Evolutionary conservation across 2,329 filamentous ascomycete genomes (phyloP).

Genomic region (Xylaria sp.): DNA sequence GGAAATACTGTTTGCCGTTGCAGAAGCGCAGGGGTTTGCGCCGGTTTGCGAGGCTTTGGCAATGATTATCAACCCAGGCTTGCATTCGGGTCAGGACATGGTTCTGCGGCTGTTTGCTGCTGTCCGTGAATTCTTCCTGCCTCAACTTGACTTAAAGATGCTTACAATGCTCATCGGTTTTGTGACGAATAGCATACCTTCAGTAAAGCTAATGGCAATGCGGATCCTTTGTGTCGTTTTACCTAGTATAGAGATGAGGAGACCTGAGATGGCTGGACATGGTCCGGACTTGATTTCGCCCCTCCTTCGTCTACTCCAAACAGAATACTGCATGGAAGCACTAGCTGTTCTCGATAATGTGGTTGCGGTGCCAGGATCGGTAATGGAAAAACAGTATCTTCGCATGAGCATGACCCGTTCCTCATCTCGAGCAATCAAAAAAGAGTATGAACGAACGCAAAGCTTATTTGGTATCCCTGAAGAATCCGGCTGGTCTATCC

Average conservation of each 20-base stretch:
- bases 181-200: constrained; percentile 84
- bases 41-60: constrained; percentile 72
- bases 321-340: constrained; percentile 91
- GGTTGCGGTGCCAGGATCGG: constrained; percentile 89
- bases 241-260: constrained; percentile 90
- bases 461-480: constrained; percentile 97
- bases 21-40: constrained; percentile 72
- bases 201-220: constrained; percentile 95
- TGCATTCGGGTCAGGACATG: constrained; percentile 75
- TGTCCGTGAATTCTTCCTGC: constrained; percentile 79
- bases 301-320: constrained; percentile 84
- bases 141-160: constrained; percentile 80
- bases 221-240: constrained; percentile 84
- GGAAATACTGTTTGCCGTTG: constrained; percentile 71
- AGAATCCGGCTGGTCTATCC: constrained; percentile 94
- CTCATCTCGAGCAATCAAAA: constrained; percentile 82
- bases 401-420: constrained; percentile 98
- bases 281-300: constrained; percentile 96
- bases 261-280: constrained; percentile 85
- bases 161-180: constrained; percentile 90
- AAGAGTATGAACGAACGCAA: constrained; percentile 93
- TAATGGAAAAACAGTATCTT: constrained; percentile 92
- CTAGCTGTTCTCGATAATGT: constrained; percentile 92
- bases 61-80: constrained; percentile 70
- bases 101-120: constrained; percentile 74